Evolutionary conservation across 2,329 filamentous ascomycete genomes (phyloP).

Genomic region (Colletotrichum truncatum): DNA sequence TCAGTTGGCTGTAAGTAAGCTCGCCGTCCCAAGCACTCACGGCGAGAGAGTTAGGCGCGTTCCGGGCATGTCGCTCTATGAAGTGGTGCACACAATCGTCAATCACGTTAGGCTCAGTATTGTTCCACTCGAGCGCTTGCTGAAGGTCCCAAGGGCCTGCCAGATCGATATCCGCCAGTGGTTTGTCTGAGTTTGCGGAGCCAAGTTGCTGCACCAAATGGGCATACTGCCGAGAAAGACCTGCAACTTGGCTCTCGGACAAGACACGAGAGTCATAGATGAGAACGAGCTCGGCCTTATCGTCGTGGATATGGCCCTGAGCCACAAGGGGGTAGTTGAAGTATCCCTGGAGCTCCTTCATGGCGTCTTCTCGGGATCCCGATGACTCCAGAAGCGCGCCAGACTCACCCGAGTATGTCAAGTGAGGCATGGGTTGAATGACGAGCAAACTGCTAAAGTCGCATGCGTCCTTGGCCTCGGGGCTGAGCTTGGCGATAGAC

Average conservation of each 20-base stretch:
- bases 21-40: neutral
- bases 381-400: no score
- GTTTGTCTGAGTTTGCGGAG: neutral
- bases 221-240: neutral
- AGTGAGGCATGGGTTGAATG: conserved; percentile 33
- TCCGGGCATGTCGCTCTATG: neutral
- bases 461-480: conserved; percentile 30
- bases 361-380: neutral
- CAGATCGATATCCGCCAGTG: neutral
- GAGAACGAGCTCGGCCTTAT: neutral
- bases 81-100: conserved; percentile 1
- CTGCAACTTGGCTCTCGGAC: neutral
- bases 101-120: neutral
- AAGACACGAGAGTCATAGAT: neutral
- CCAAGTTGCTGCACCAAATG: conserved; percentile 1
- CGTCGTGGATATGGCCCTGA: neutral
- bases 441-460: conserved; percentile 41
- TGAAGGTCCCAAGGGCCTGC: neutral
- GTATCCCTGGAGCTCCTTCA: neutral
- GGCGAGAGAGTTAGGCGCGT: neutral
- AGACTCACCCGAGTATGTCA: no score
- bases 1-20: conserved; percentile 5
- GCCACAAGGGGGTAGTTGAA: conserved; percentile 6
- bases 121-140: neutral
- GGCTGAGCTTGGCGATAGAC: conserved; percentile 24